Evolutionary conservation across 768 basidiomycete genomes (phyloP), one percentile per base, ranked within the genome.

Genomic region (Tremella mesenterica): DNA sequence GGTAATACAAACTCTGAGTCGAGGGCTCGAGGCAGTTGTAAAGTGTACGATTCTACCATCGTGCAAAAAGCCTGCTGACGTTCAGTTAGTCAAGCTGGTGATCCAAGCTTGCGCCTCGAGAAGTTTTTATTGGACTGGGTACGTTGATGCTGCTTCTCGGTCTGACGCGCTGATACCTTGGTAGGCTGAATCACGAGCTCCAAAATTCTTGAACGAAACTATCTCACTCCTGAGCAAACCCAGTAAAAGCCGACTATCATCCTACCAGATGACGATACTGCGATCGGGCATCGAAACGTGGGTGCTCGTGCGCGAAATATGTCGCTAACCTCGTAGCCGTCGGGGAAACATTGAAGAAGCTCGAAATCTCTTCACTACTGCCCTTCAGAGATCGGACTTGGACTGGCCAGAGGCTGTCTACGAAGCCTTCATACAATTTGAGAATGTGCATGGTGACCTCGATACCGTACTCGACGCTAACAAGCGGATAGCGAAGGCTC

Each of bases 331-430:
- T 13, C 48, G 5, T 23, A 75, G 75, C 13, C 72, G 73, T 4
- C 58, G 65, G 10, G 64, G 65, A 14, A 53, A 72, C 23, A 43
- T 72, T 36, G 78, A 81, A 14, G 75, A 80, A 43, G 85, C 85
- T 2, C 81, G 89, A 34, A 75, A 78, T 21, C 75, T 81, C 6
- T 93, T 88, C 70, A 73, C 76, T 36, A 81, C 83, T 54, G 76
- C 86, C 3, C 79, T 82, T 26, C 76, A 77, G 39, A 85, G 85
- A 69, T 81, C 84, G 46, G 61, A 70, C 26, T 63, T 97, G 33
- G 93, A 99, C 72, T 97, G 91, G 85, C 91, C 95, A 0, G 93
- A 99, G 72, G 85, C 84, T 9, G 76, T 97, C 7, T 93, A 88
- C 83, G 88, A 91, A 51, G 84, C 86, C 0, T 93, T 88, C 86